A percentile compares a stretch with the other conserved stretches of the same genome.
Evolutionary conservation across 2,329 filamentous ascomycete species (phyloP).

Genomic region (Xylariales sp.): DNA sequence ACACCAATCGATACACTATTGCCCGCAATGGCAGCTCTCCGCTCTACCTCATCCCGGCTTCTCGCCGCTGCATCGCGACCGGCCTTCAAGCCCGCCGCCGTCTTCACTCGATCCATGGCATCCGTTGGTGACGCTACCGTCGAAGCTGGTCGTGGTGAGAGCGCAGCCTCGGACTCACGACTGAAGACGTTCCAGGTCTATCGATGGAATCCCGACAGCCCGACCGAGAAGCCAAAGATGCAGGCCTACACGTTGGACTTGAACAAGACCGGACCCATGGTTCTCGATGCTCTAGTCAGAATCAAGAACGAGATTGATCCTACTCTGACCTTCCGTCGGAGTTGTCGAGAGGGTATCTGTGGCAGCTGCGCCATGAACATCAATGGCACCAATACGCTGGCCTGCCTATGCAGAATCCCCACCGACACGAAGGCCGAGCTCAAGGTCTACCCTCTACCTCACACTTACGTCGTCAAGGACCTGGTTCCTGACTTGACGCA

Average conservation of each 20-base stretch:
- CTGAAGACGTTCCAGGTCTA: constrained; percentile 98
- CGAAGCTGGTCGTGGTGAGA: constrained; percentile 58
- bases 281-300: constrained; percentile 90
- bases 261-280: constrained; percentile 99
- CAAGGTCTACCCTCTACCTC: constrained; percentile 95
- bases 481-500: constrained; percentile 95
- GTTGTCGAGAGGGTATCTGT: constrained; percentile 97
- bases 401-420: constrained; percentile 96
- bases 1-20: neutral
- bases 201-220: constrained; percentile 94
- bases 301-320: constrained; percentile 99
- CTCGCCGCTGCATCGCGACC: constrained; percentile 42
- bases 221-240: constrained; percentile 89
- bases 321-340: constrained; percentile 90
- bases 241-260: constrained; percentile 92
- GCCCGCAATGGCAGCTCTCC: constrained; percentile 55
- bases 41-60: constrained; percentile 50
- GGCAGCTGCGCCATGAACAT: constrained; percentile 99
- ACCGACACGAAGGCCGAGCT: constrained; percentile 73
- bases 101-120: constrained; percentile 50
- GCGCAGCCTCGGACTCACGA: constrained; percentile 49
- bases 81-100: constrained; percentile 30
- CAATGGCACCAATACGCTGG: constrained; percentile 95
- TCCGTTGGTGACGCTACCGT: constrained; percentile 55
- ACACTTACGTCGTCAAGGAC: constrained; percentile 99